Evolutionary conservation across 306 rosid species (phyloP).

Genomic region (Delonix regia): DNA sequence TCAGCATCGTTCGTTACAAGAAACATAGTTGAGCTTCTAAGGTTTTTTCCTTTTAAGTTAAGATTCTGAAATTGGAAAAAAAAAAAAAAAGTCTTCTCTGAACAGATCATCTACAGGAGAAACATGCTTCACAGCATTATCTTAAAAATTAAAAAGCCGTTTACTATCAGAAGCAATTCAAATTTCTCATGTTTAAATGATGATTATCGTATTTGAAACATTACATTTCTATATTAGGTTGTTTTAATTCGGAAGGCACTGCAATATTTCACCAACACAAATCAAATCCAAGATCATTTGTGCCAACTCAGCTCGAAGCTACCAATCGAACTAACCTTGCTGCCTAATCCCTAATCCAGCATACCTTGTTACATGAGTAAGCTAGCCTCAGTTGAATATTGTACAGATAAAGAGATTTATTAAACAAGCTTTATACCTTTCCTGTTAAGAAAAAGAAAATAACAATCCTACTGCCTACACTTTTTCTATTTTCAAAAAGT

Average conservation of each 20-base stretch:
- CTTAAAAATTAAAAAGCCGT: background rate
- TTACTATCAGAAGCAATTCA: background rate
- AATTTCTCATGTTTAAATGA: background rate
- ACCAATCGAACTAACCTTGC: too few species aligned
- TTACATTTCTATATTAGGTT: background rate
- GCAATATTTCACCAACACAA: too few species aligned
- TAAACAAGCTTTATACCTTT: background rate
- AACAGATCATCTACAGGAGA: background rate
- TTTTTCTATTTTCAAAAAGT: too few species aligned
- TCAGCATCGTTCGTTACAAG: background rate
- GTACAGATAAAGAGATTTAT: background rate
- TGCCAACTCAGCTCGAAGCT: too few species aligned
- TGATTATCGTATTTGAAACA: background rate
- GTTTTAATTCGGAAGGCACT: background rate
- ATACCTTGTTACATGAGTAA: background rate
- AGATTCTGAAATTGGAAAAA: background rate
- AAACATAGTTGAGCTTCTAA: background rate
- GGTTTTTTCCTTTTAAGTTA: background rate
- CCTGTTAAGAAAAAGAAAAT: too few species aligned
- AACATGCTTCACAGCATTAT: background rate
- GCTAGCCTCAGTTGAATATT: background rate
- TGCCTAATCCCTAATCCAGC: too few species aligned
- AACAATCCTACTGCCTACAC: background rate
- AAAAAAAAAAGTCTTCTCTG: background rate
- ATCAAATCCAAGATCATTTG: too few species aligned